A percentile compares a stretch with the other conserved stretches of the same genome.
phyloP scores from a whole-genome alignment of 2,329 filamentous ascomycete genomes.

The Neophaeococcomyces mojaviensis region DNA sequence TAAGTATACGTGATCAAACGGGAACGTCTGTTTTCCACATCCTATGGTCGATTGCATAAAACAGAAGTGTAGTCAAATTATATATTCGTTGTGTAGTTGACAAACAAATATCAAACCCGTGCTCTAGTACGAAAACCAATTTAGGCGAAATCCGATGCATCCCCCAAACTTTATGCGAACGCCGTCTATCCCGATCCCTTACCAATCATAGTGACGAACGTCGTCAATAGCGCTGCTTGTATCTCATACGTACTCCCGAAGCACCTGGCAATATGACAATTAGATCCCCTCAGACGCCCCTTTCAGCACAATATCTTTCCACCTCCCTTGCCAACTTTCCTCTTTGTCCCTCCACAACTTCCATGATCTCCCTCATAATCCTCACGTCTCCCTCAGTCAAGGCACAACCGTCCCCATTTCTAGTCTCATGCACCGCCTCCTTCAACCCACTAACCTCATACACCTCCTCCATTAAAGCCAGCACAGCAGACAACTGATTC shows the following conservation, averaged over 20 bases:
- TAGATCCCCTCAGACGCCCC: slow-evolving; percentile 36
- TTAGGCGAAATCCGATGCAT: too few relatives aligned
- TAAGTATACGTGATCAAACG: too few relatives aligned
- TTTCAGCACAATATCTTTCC: slow-evolving; percentile 39
- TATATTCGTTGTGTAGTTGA: too few relatives aligned
- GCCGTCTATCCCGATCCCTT: too few relatives aligned
- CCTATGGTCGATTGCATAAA: too few relatives aligned
- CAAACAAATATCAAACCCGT: too few relatives aligned
- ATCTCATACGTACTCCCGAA: background rate
- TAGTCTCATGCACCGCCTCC: background rate
- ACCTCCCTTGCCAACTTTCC: slow-evolving; percentile 38
- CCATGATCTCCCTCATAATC: slow-evolving; percentile 30
- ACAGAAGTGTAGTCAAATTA: too few relatives aligned
- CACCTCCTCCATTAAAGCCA: slow-evolving; percentile 41
- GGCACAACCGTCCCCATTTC: slow-evolving; percentile 1
- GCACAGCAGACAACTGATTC: slow-evolving; percentile 42
- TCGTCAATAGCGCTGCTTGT: too few relatives aligned
- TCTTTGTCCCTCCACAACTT: slow-evolving; percentile 27
- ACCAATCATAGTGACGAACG: too few relatives aligned
- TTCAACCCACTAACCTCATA: slow-evolving; percentile 27
- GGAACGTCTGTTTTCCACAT: too few relatives aligned
- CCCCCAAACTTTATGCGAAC: too few relatives aligned
- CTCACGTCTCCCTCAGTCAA: slow-evolving; percentile 9
- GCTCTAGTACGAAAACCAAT: too few relatives aligned
- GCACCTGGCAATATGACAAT: background rate